These are phyloP conservation scores for Xanthoconium separans DNA, from an alignment of 1,284 basidiomycete species.

Conservation along the genomic window DNA sequence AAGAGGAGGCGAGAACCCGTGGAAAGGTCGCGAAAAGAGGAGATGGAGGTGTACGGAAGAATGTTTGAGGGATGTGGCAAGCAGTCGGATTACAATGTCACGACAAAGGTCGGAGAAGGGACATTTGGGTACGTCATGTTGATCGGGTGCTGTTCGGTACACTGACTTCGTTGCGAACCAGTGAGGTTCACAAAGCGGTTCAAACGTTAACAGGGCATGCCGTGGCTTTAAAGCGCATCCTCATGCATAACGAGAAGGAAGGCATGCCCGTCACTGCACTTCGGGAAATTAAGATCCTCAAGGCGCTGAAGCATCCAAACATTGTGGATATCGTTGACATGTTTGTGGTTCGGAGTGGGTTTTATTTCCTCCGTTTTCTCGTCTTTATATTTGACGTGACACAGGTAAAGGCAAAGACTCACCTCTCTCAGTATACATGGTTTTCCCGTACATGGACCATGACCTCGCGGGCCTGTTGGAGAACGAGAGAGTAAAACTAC, in stretches of 20 bases:
- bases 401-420: conserved; percentile 57
- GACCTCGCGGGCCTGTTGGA: conserved; percentile 94
- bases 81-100: conserved; percentile 77
- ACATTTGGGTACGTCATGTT: conserved; percentile 79
- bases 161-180: conserved; percentile 32
- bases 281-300: conserved; percentile 98
- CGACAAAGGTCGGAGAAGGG: conserved; percentile 89
- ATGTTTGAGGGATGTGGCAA: conserved; percentile 76
- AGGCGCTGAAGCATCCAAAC: conserved; percentile 82
- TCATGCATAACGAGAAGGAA: conserved; percentile 96
- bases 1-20: conserved; percentile 38
- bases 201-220: conserved; percentile 58
- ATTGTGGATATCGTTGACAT: conserved; percentile 92
- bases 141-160: neutral
- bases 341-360: conserved; percentile 76
- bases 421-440: conserved; percentile 92
- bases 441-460: conserved; percentile 99
- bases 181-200: conserved; percentile 87
- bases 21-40: conserved; percentile 63
- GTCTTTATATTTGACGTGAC: conserved; percentile 3
- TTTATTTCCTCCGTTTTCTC: neutral
- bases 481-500: conserved; percentile 82
- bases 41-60: conserved; percentile 63
- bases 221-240: conserved; percentile 92
- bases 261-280: conserved; percentile 96